Evolutionary conservation across 345 rosid species (phyloP), one percentile per base, ranked within the genome.

Genomic region (Bruguiera gymnorhiza): DNA sequence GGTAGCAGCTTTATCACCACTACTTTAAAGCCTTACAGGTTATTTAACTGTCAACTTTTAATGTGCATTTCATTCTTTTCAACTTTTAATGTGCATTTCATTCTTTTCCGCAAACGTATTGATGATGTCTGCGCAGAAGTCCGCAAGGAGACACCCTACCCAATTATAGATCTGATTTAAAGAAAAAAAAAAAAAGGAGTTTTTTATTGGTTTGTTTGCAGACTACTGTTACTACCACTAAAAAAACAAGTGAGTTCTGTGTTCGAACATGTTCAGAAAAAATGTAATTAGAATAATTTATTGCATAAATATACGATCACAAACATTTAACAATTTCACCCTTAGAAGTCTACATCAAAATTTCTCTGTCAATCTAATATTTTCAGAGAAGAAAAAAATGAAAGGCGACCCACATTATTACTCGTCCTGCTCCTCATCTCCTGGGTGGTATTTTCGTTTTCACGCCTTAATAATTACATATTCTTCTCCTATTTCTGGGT

Each of bases 401-500:
- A 24, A 55, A 55, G 21, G 29, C 21, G 21, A 18, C 27, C 57
- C 21, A 6, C 57, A 16, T 19, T 37, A 9, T 1, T 37, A 39
- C 48, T 39, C 0, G 4, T 9, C 24, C 57, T 53, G 57, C 57
- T 53, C 57, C 24, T 20, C 24, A 20, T 53, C 57, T 53, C n/a
- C 24, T 24, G 11, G n/a, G 36, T 6, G 36, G 36, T 32, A 6
- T 54, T 21, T 7, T 7, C 23, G 3, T 24, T 54, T 54, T 21
- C 59, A 21, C 21, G 48, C 48, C 48, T 39, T 21, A 54, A 21
- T 15, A 15, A 54, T 18, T 26, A 27, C 27, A 57, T 54, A 15
- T 46, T 46, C 32, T 37, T 54, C 79, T 74, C 74, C 66, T 65
- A 69, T 68, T 77, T 74, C 67, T 43, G 73, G 73, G 72, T 77